Conservation (phyloP, 495 filamentous ascomycete genomes). For the Penicillium pancosmium region DNA sequence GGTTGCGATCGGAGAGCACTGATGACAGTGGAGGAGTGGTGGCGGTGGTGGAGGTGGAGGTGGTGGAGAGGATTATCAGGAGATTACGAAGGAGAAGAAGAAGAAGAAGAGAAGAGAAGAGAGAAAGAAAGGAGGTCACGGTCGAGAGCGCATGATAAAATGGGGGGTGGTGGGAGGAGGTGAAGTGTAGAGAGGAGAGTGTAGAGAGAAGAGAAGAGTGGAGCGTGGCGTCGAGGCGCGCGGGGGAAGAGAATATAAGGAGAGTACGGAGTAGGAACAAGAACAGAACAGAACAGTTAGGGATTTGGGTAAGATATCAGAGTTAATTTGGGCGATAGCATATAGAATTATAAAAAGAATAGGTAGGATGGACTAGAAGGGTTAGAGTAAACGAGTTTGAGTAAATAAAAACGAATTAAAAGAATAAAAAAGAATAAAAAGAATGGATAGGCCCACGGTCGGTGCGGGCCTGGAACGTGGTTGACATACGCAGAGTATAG, state of each 20-base stretch:
- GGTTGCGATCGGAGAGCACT: conserved; percentile 34
- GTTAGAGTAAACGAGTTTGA: not conserved
- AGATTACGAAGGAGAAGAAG: too few relatives aligned
- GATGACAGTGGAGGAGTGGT: too few relatives aligned
- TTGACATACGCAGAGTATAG: not conserved
- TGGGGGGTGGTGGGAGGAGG: conserved; percentile 6
- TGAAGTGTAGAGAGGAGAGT: conserved; percentile 5
- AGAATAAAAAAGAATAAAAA: not conserved
- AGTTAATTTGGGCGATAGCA: not conserved
- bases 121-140: too few relatives aligned
- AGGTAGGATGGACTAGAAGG: not conserved
- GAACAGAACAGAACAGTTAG: conserved; percentile 9
- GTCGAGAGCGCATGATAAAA: not conserved
- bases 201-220: not conserved
- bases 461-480: conserved; percentile 3
- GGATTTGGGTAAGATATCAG: not conserved
- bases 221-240: not conserved
- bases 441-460: conserved; percentile 1
- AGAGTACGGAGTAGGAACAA: not conserved
- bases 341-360: not conserved
- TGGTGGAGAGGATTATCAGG: too few relatives aligned
- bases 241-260: conserved; percentile 4
- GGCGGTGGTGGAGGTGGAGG: too few relatives aligned
- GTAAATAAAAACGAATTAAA: not conserved
- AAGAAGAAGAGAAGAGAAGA: too few relatives aligned